These are phyloP conservation scores for Rhexocercosporidium sp. DNA, from an alignment of 2,329 filamentous ascomycete species.

Conservation along the genomic window DNA sequence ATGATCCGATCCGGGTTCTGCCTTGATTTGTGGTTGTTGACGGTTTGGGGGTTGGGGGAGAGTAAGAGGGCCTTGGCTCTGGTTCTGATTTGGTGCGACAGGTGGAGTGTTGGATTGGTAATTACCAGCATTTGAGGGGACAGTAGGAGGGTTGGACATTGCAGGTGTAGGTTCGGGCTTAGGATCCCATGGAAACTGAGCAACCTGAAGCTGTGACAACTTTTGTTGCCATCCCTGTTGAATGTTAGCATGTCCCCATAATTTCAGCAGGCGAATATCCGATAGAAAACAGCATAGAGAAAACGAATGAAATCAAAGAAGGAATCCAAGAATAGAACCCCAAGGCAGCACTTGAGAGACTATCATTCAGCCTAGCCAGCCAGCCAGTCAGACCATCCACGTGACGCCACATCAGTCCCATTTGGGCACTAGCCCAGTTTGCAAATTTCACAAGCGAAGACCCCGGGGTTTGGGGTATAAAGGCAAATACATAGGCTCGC, in stretches of 20 bases:
- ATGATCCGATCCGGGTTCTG: slow-evolving; percentile 49
- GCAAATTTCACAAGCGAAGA: slow-evolving; percentile 35
- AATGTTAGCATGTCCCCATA: slow-evolving; percentile 36
- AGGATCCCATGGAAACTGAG: slow-evolving; percentile 94
- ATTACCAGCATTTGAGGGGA: slow-evolving; percentile 41
- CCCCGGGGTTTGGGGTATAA: slow-evolving; percentile 37
- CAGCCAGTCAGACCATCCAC: neutral
- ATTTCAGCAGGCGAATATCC: neutral
- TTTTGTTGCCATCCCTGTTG: slow-evolving; percentile 91
- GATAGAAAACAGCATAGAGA: slow-evolving; percentile 17
- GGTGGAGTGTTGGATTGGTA: slow-evolving; percentile 39
- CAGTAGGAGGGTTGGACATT: slow-evolving; percentile 41
- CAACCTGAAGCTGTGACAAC: slow-evolving; percentile 82
- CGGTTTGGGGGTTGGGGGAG: slow-evolving; percentile 33
- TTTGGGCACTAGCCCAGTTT: slow-evolving; percentile 32
- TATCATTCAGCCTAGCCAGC: slow-evolving; percentile 2
- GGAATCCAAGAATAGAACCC: slow-evolving; percentile 2
- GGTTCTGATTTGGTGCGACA: slow-evolving; percentile 25
- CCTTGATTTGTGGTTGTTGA: slow-evolving; percentile 45
- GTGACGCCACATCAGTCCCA: slow-evolving; percentile 18
- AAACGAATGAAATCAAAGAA: neutral
- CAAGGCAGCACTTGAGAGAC: neutral
- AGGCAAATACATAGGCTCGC: slow-evolving; percentile 43
- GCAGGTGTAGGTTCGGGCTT: slow-evolving; percentile 67
- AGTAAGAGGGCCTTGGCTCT: slow-evolving; percentile 26